Percentiles rank a stretch among this genome's conserved stretches.
phyloP scores from a whole-genome alignment of 2,329 filamentous ascomycete species.

The Colletotrichum sp. region DNA sequence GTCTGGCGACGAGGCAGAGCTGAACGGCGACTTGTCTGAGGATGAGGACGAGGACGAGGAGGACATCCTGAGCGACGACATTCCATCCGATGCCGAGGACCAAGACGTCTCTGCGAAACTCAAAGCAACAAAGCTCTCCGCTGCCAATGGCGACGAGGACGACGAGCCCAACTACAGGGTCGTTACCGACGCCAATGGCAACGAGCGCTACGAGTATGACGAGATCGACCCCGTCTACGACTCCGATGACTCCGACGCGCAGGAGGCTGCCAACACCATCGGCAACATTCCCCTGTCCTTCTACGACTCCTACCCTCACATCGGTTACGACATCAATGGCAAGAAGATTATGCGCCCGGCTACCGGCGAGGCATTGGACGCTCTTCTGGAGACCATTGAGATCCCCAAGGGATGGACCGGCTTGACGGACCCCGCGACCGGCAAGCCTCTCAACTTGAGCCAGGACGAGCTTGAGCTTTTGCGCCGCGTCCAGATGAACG shows the following conservation, averaged over 20 bases:
- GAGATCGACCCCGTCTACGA: slow-evolving; percentile 96
- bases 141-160: slow-evolving; percentile 38
- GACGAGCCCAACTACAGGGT: slow-evolving; percentile 57
- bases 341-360: slow-evolving; percentile 97
- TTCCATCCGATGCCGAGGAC: slow-evolving; percentile 43
- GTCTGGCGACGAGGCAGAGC: slow-evolving; percentile 32
- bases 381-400: slow-evolving; percentile 93
- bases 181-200: slow-evolving; percentile 86
- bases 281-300: slow-evolving; percentile 93
- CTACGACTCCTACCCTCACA: slow-evolving; percentile 97
- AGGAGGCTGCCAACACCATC: slow-evolving; percentile 85
- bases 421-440: slow-evolving; percentile 90
- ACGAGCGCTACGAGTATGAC: slow-evolving; percentile 87
- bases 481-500: slow-evolving; percentile 86
- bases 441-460: slow-evolving; percentile 87
- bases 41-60: slow-evolving; percentile 43
- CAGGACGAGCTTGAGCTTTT: slow-evolving; percentile 89
- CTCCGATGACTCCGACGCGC: slow-evolving; percentile 89
- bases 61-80: slow-evolving; percentile 45
- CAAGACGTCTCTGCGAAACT: slow-evolving; percentile 39
- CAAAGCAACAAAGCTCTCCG: slow-evolving; percentile 25
- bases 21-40: slow-evolving; percentile 45
- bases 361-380: slow-evolving; percentile 90
- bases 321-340: slow-evolving; percentile 98
- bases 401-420: slow-evolving; percentile 97